Conservation (phyloP, 345 rosid species). For the Toxicodendron radicans region DNA sequence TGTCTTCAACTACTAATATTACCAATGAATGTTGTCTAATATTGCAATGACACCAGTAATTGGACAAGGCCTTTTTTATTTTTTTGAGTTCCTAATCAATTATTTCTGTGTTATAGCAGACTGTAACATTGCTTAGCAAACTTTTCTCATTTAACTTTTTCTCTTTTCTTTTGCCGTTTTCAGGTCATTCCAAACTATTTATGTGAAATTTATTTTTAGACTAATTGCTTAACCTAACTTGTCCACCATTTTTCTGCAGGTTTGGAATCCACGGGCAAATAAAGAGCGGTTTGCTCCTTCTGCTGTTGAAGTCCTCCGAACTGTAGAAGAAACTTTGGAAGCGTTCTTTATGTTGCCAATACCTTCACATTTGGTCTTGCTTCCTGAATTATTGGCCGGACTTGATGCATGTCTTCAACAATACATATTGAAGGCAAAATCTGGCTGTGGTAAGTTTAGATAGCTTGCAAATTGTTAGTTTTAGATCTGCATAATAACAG, state of each 20-base stretch:
- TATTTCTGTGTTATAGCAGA: background rate
- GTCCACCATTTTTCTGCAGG: slow-evolving; percentile 41
- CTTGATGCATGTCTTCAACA: slow-evolving; percentile 80
- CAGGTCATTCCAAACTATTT: background rate
- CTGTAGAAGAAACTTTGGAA: slow-evolving; percentile 83
- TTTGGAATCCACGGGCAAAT: slow-evolving; percentile 78
- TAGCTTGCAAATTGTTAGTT: slow-evolving; percentile 5
- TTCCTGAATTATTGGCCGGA: slow-evolving; percentile 73
- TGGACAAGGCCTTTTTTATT: background rate
- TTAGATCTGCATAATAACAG: background rate
- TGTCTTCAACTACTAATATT: background rate
- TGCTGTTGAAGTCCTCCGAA: slow-evolving; percentile 79
- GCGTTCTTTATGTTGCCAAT: slow-evolving; percentile 92
- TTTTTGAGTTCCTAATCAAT: slow-evolving; percentile 10
- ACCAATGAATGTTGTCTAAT: background rate
- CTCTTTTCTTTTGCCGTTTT: background rate
- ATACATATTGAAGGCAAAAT: slow-evolving; percentile 72
- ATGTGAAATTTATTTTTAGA: slow-evolving; percentile 10
- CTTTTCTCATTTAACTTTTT: background rate
- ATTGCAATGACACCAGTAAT: background rate
- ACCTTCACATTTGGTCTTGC: slow-evolving; percentile 71
- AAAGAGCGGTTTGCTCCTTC: slow-evolving; percentile 80
- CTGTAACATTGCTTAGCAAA: background rate
- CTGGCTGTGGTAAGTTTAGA: slow-evolving; percentile 77
- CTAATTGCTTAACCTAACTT: slow-evolving; percentile 5